Evolutionary conservation across 768 basidiomycete species (phyloP).

Genomic region (Boletus subparvulus): DNA sequence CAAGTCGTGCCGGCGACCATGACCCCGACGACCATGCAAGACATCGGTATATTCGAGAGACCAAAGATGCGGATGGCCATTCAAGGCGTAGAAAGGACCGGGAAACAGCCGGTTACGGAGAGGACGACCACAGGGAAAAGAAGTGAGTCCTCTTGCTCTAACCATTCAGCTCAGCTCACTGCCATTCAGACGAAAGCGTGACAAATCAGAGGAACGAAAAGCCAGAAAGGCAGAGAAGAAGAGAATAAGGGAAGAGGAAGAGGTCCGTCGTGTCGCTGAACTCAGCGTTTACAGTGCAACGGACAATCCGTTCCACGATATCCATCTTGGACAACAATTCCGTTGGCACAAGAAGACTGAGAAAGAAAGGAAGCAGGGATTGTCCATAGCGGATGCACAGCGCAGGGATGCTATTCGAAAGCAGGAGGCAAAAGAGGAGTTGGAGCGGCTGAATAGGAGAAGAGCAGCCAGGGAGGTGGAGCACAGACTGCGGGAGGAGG

Average conservation of each 20-base stretch:
- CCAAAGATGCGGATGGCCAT: conserved; percentile 33
- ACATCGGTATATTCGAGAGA: conserved; percentile 35
- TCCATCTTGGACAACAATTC: conserved; percentile 94
- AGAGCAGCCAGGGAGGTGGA: conserved; percentile 94
- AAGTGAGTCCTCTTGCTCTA: conserved; percentile 38
- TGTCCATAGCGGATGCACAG: conserved; percentile 76
- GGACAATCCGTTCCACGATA: conserved; percentile 98
- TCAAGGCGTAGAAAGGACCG: conserved; percentile 25
- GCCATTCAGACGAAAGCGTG: conserved; percentile 67
- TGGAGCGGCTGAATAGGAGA: conserved; percentile 86
- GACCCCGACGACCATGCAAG: conserved; percentile 25
- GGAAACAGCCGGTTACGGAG: conserved; percentile 20
- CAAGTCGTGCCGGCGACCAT: conserved; percentile 33
- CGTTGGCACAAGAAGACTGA: conserved; percentile 99
- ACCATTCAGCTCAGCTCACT: conserved; percentile 3
- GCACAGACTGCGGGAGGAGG: conserved; percentile 84
- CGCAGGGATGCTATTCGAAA: conserved; percentile 75
- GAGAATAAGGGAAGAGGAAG: conserved; percentile 79
- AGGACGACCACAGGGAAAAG: conserved; percentile 41
- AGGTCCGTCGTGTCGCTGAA: conserved; percentile 89
- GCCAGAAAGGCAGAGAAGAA: conserved; percentile 89
- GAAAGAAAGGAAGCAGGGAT: conserved; percentile 87
- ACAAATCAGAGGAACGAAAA: conserved; percentile 82
- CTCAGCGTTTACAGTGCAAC: conserved; percentile 94
- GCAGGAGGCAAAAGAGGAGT: conserved; percentile 92